Conservation (phyloP, 257 asterid genomes). For the Cynanchum wilfordii region DNA sequence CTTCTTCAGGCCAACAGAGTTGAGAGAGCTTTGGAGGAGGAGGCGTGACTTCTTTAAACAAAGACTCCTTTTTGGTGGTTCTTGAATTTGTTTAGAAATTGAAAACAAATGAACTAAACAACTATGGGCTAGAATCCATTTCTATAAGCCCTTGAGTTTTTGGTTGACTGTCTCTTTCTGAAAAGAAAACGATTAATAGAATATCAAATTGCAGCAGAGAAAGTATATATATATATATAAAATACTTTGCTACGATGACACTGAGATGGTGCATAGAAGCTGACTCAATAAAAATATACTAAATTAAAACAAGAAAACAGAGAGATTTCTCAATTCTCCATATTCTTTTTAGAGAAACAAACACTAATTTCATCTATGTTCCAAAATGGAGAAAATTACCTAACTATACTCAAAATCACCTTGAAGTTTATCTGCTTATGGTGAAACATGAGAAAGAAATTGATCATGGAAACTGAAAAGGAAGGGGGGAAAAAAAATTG, state of each 20-base stretch:
- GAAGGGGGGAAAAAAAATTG: too few relatives aligned
- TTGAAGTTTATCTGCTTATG: not conserved
- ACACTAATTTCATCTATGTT: not conserved
- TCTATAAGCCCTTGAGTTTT: not conserved
- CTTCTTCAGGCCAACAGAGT: not conserved
- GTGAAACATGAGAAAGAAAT: not conserved
- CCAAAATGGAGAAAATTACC: not conserved
- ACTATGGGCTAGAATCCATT: not conserved
- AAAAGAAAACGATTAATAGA: not conserved
- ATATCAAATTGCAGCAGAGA: not conserved
- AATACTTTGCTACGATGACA: not conserved
- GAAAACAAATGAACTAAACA: not conserved
- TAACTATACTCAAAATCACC: too few relatives aligned
- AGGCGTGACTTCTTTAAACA: not conserved
- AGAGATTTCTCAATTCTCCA: not conserved
- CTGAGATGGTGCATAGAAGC: not conserved
- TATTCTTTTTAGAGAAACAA: not conserved
- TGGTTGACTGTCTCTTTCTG: slow-evolving; percentile 3
- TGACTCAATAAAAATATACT: not conserved
- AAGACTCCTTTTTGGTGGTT: not conserved
- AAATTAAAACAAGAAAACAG: not conserved
- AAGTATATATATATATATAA: not conserved
- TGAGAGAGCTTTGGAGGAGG: not conserved
- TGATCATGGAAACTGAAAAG: not conserved
- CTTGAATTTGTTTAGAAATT: not conserved